phyloP scores from a whole-genome alignment of 768 basidiomycete genomes.

The Boletus sp. region DNA sequence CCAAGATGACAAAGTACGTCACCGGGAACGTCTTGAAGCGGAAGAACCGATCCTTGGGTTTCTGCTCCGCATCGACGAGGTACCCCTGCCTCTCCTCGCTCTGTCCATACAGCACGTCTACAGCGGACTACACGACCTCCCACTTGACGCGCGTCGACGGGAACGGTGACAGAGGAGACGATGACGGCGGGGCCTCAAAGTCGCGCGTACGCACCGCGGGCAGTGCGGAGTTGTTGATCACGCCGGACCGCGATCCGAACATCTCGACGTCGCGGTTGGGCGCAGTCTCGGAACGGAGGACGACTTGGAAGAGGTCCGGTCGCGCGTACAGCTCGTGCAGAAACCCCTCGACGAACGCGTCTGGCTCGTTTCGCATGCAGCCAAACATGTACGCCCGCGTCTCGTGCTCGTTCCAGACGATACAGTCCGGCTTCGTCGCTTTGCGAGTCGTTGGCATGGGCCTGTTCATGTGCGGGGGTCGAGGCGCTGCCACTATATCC shows the following conservation, averaged over 20 bases:
- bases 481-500: slow-evolving; percentile 14
- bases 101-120: slow-evolving; percentile 24
- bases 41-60: slow-evolving; percentile 23
- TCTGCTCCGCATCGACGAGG: background rate
- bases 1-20: slow-evolving; percentile 32
- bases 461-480: background rate
- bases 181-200: slow-evolving; percentile 24
- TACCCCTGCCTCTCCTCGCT: slow-evolving; percentile 1
- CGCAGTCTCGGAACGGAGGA: slow-evolving; percentile 30
- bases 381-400: slow-evolving; percentile 31
- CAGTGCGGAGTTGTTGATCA: background rate
- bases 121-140: slow-evolving; percentile 11
- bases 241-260: slow-evolving; percentile 22
- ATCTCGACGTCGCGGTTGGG: slow-evolving; percentile 20
- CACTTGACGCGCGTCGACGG: slow-evolving; percentile 5
- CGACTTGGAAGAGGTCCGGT: slow-evolving; percentile 33
- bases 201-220: slow-evolving; percentile 10
- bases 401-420: slow-evolving; percentile 28
- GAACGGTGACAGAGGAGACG: background rate
- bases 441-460: slow-evolving; percentile 4
- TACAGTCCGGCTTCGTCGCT: slow-evolving; percentile 12
- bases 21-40: slow-evolving; percentile 32
- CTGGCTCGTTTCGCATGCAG: slow-evolving; percentile 27
- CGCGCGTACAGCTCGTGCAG: slow-evolving; percentile 28
- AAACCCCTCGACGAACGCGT: slow-evolving; percentile 27